phyloP scores from a whole-genome alignment of 83 land plant genomes.

The Diphasiastrum complanatum region DNA sequence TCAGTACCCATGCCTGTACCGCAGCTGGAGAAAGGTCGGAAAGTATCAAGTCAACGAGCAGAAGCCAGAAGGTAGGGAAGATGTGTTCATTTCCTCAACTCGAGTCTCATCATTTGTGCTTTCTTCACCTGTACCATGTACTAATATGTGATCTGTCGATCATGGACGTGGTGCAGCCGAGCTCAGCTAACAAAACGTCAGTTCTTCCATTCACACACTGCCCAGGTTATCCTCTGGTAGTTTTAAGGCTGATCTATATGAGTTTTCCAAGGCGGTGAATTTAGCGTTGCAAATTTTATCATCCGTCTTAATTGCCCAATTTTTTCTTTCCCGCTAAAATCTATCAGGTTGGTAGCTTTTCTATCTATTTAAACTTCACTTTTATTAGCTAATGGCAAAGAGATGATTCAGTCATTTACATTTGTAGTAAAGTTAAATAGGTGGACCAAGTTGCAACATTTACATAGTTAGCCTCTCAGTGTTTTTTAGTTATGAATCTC shows the following conservation, averaged over 20 bases:
- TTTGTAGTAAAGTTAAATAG: too few relatives aligned
- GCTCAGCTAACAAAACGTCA: conserved; percentile 55
- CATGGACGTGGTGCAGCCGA: conserved; percentile 64
- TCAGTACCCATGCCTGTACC: conserved; percentile 1
- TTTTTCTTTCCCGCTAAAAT: too few relatives aligned
- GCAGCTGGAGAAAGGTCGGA: conserved; percentile 23
- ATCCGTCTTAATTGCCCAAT: too few relatives aligned
- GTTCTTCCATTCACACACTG: conserved; percentile 84
- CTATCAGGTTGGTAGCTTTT: too few relatives aligned
- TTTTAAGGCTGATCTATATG: neutral
- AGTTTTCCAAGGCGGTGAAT: neutral
- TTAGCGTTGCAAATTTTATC: neutral
- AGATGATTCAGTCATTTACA: too few relatives aligned
- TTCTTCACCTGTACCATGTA: neutral
- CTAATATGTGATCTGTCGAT: conserved; percentile 5
- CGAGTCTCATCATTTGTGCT: neutral
- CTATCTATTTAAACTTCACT: too few relatives aligned
- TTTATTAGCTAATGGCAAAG: too few relatives aligned
- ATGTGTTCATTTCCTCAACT: conserved; percentile 1
- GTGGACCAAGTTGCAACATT: too few relatives aligned
- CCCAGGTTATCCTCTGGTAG: conserved; percentile 51
- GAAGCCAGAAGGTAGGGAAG: conserved; percentile 31
- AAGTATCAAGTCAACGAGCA: conserved; percentile 17
- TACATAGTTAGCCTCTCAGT: too few relatives aligned
- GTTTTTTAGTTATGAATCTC: too few relatives aligned